phyloP scores from a whole-genome alignment of 768 basidiomycete genomes.

The Pholiota microspora region DNA sequence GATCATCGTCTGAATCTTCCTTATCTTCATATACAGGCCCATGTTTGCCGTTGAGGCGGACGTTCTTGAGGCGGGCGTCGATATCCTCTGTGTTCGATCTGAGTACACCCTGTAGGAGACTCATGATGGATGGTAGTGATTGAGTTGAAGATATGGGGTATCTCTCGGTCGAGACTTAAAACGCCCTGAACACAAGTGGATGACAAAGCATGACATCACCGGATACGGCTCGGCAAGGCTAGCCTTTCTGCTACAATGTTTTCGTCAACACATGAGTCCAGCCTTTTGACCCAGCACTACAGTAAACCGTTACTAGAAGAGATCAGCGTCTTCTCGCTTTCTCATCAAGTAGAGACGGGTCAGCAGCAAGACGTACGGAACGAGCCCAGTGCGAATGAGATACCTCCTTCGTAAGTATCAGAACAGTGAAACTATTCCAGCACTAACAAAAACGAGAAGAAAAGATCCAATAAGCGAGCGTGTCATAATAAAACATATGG shows the following conservation, averaged over 20 bases:
- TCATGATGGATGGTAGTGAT: slow-evolving; percentile 34
- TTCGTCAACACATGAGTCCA: too few species aligned
- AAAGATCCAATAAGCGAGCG: slow-evolving; percentile 8
- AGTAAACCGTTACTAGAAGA: too few species aligned
- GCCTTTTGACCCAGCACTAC: too few species aligned
- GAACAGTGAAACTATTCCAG: too few species aligned
- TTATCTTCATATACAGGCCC: slow-evolving; percentile 30
- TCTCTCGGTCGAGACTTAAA: not conserved
- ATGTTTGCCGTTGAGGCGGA: slow-evolving; percentile 21
- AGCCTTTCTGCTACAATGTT: too few species aligned
- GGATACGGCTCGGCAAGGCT: too few species aligned
- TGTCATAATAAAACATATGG: slow-evolving; percentile 3
- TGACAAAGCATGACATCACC: not conserved
- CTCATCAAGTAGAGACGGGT: too few species aligned
- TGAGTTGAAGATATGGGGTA: slow-evolving; percentile 5
- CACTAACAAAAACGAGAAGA: not conserved
- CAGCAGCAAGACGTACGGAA: too few species aligned
- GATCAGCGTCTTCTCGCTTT: too few species aligned
- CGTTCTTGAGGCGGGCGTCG: slow-evolving; percentile 32
- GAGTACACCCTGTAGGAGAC: slow-evolving; percentile 70
- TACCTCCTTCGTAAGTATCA: too few species aligned
- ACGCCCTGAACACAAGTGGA: not conserved
- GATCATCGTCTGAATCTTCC: slow-evolving; percentile 66
- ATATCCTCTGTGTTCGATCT: slow-evolving; percentile 47
- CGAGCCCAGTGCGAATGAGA: too few species aligned